phyloP scores from a whole-genome alignment of 2,329 filamentous ascomycete genomes.

The Fusarium ambrosium region DNA sequence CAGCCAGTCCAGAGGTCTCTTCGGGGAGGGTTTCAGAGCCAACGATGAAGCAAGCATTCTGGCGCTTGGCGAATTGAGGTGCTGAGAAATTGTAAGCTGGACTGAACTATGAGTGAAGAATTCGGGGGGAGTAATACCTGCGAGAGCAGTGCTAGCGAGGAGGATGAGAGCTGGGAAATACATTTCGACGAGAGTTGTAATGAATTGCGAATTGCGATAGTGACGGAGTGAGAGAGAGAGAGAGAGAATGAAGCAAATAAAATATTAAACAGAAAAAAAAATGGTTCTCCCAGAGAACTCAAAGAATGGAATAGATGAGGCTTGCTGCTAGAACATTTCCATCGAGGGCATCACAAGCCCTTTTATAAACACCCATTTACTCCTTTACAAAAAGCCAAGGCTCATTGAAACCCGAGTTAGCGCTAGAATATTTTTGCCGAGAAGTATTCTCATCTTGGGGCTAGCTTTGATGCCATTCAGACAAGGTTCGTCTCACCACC shows the following conservation, averaged over 20 bases:
- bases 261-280: neutral
- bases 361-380: slow-evolving; percentile 26
- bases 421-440: neutral
- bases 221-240: too few species aligned
- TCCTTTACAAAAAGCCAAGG: slow-evolving; percentile 20
- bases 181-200: slow-evolving; percentile 23
- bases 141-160: slow-evolving; percentile 33
- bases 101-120: neutral
- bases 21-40: slow-evolving; percentile 64
- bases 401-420: neutral
- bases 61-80: slow-evolving; percentile 44
- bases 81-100: slow-evolving; percentile 13
- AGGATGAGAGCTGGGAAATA: slow-evolving; percentile 34
- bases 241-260: neutral
- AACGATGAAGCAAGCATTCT: slow-evolving; percentile 66
- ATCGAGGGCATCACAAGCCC: slow-evolving; percentile 7
- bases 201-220: neutral
- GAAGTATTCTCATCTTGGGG: slow-evolving; percentile 2
- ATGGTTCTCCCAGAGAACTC: neutral
- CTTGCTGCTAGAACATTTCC: neutral
- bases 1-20: slow-evolving; percentile 61
- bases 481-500: slow-evolving; percentile 32
- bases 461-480: slow-evolving; percentile 9
- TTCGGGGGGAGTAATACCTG: slow-evolving; percentile 26
- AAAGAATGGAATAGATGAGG: neutral